These are phyloP conservation scores for Nannizziopsis arthrosporioides DNA, from an alignment of 2,329 filamentous ascomycete genomes.

Conservation along the genomic window DNA sequence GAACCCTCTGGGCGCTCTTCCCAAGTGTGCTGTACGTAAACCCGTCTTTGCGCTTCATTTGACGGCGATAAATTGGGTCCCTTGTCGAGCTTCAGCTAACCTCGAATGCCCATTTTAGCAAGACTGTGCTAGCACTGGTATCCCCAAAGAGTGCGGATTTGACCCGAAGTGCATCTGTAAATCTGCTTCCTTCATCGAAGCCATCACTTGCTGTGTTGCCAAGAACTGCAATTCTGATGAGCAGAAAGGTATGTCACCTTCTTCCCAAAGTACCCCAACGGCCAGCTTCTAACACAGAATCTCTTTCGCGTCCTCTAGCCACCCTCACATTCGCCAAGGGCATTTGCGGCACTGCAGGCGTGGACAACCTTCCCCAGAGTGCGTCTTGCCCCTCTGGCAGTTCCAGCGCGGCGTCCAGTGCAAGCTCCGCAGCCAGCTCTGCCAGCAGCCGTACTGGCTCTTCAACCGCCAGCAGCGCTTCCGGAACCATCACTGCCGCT, in stretches of 20 bases:
- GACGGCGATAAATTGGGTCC: no score
- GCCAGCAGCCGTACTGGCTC: slow-evolving; percentile 13
- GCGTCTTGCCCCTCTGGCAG: slow-evolving; percentile 21
- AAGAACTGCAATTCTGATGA: slow-evolving; percentile 32
- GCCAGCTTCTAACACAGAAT: background rate
- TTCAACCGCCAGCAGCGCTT: slow-evolving; percentile 2
- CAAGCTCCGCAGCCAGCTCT: slow-evolving; percentile 11
- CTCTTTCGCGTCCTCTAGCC: slow-evolving; percentile 17
- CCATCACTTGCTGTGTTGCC: slow-evolving; percentile 42
- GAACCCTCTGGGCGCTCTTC: slow-evolving; percentile 32
- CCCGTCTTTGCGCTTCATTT: background rate
- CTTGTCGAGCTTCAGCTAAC: no score
- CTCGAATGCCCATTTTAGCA: slow-evolving; percentile 18
- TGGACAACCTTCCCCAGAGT: slow-evolving; percentile 26
- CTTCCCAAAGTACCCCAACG: background rate
- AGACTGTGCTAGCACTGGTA: slow-evolving; percentile 33
- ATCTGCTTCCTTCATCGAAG: slow-evolving; percentile 34
- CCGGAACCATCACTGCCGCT: slow-evolving; percentile 11
- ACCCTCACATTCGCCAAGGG: slow-evolving; percentile 27
- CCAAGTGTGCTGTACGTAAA: slow-evolving; percentile 46
- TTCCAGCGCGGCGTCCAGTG: background rate
- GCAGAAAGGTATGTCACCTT: slow-evolving; percentile 28
- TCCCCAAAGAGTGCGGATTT: slow-evolving; percentile 30
- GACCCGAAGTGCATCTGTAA: slow-evolving; percentile 42
- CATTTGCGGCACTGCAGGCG: slow-evolving; percentile 30